Evolutionary conservation across 495 filamentous ascomycete species (phyloP), one percentile per base, ranked within the genome.

Genomic region (Aspergillus baeticus): DNA sequence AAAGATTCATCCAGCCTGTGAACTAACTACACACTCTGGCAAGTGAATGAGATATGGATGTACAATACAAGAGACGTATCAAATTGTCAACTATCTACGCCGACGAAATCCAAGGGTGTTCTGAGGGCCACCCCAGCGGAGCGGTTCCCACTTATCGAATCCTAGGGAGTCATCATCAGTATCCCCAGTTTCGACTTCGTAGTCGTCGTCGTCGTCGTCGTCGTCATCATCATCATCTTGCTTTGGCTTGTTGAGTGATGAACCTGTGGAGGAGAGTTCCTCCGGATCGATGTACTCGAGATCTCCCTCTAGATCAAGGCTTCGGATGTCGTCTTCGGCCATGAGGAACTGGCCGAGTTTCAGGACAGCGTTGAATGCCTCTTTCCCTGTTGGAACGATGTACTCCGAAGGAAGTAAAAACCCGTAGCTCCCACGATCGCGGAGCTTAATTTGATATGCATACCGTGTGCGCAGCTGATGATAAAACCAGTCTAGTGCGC

Each of bases 401-500:
- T 96, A 80, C 54, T 92, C 87, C 33, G 82, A 84, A 0, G 94
- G 94, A 8, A 98, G 77, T 44, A 98, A 75, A 63, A 97, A 98
- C 0, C 94, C 94, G 68, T 98, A 97, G 70, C 84, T 94, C 3
- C 94, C 94, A 0, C 90, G 96, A 72, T 98, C 94, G 34, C 94
- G 81, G 20, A 98, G 77, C 70, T 97, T 98, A 68, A 98, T 88
- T 75, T 98, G 94, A 64, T 95, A 98, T 22, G 90, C 85, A 64
- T 88, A 94, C 33, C 77, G 83, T n/a, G 93, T 88, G 39, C 81
- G 74, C 29, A 96, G 70, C 61, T 94, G 87, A 54, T 94, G 91
- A 67, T 97, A 97, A 71, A 98, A 96, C 84, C 90, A 98, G 70
- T 98, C 94, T 39, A 98, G 83, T 7, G 90, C 90, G 36, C 90